Percentiles rank a stretch among this genome's conserved stretches.
Evolutionary conservation across 208 protist genomes (phyloP).

Genomic region (Acanthamoeba triangularis): DNA sequence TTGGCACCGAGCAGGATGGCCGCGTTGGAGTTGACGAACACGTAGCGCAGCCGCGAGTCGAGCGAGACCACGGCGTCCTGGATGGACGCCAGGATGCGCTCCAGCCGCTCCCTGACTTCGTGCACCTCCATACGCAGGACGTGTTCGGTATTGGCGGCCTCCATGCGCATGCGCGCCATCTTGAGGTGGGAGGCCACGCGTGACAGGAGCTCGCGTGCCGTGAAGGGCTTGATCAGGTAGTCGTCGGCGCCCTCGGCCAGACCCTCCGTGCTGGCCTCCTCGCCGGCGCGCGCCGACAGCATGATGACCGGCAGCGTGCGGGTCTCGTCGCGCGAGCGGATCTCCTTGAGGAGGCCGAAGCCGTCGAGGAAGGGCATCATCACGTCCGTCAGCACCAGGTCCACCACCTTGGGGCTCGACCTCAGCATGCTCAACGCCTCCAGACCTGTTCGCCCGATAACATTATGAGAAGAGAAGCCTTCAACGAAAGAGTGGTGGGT

Average conservation of each 20-base stretch:
- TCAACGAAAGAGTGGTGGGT: too few species aligned
- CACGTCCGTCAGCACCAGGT: conserved; percentile 79
- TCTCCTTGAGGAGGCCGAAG: conserved; percentile 63
- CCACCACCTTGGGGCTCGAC: neutral
- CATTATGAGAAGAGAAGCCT: neutral
- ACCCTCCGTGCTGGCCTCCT: conserved; percentile 62
- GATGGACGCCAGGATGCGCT: conserved; percentile 38
- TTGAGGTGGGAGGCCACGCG: conserved; percentile 31
- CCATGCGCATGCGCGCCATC: conserved; percentile 7
- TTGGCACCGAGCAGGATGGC: conserved; percentile 13
- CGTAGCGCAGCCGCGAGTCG: neutral
- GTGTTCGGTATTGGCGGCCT: neutral
- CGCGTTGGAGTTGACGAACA: conserved; percentile 55
- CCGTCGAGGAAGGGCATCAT: conserved; percentile 83
- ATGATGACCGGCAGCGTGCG: conserved; percentile 76
- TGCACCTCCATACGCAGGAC: neutral
- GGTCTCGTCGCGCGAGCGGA: neutral
- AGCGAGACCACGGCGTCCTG: conserved; percentile 45
- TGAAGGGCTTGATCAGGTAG: conserved; percentile 81
- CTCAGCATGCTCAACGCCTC: conserved; percentile 37
- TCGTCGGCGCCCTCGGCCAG: conserved; percentile 76
- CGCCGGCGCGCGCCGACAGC: conserved; percentile 78
- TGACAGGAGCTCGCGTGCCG: conserved; percentile 64
- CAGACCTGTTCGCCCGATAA: neutral
- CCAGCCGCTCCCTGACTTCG: conserved; percentile 48